Evolutionary conservation across 371 early-diverging fungal genomes (phyloP).

Genomic region (Rhizomucor miehei): DNA sequence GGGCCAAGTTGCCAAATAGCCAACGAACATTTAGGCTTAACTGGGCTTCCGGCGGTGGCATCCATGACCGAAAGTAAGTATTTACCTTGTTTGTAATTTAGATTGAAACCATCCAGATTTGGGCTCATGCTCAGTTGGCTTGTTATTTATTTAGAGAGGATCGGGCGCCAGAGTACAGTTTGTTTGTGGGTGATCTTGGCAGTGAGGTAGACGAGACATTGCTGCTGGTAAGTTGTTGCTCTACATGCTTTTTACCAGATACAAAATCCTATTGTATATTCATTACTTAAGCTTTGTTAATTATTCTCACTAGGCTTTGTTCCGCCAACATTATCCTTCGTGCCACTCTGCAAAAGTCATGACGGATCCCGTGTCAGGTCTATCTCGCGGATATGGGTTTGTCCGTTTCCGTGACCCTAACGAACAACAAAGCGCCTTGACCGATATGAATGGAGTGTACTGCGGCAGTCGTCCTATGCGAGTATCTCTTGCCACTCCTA

Average conservation of each 20-base stretch:
- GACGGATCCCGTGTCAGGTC: slow-evolving; percentile 71
- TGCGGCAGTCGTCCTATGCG: slow-evolving; percentile 80
- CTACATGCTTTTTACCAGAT: not conserved
- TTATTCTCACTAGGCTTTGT: slow-evolving; percentile 57
- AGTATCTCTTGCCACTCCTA: slow-evolving; percentile 84
- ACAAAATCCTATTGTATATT: slow-evolving; percentile 1
- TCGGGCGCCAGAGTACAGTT: slow-evolving; percentile 70
- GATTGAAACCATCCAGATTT: not conserved
- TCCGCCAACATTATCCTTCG: slow-evolving; percentile 65
- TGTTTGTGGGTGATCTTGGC: slow-evolving; percentile 87
- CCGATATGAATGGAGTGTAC: slow-evolving; percentile 77
- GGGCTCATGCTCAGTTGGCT: slow-evolving; percentile 1
- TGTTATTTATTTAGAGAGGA: slow-evolving; percentile 46
- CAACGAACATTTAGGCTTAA: slow-evolving; percentile 83
- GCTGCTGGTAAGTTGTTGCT: slow-evolving; percentile 58
- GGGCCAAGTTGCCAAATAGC: slow-evolving; percentile 78
- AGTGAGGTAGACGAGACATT: slow-evolving; percentile 71
- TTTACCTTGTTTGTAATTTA: not conserved
- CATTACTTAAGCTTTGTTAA: not conserved
- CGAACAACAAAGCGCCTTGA: slow-evolving; percentile 73
- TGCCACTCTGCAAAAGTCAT: slow-evolving; percentile 82
- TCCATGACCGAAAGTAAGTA: slow-evolving; percentile 41
- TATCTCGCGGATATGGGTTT: slow-evolving; percentile 82
- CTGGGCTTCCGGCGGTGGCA: slow-evolving; percentile 58
- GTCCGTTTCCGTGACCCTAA: slow-evolving; percentile 73